Evolutionary conservation across 2,329 filamentous ascomycete genomes (phyloP), one percentile per base, ranked within the genome.

Genomic region (Colletotrichum camelliae): DNA sequence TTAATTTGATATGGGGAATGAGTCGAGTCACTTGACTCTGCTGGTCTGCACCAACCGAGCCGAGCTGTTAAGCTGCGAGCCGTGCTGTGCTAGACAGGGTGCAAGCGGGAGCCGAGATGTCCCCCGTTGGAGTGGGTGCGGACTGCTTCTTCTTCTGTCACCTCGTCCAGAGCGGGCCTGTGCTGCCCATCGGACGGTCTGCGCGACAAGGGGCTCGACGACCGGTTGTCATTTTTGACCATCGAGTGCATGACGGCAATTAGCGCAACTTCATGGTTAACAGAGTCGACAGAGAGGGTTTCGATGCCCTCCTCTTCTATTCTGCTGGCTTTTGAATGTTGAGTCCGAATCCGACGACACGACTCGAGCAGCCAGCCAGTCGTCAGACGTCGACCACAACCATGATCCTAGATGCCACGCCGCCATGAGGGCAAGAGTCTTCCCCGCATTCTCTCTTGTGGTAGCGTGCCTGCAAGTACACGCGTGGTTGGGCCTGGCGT

Each of bases 1-100:
- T 73, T 65, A 52, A 29, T 65, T 73, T 58, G 67, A 43, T 13
- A 21, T 37, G 70, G 24, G 21, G 27, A 74, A 15, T 61, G 57
- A 60, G 55, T 69, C 58, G 43, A 68, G 64, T 75, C 64, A 73
- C 70, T 65, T 69, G 70, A 74, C 74, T 68, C 9, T 60, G n/a
- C 4, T 27, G 39, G 37, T 24, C 62, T 65, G 58, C 70, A 29
- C 62, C 57, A 58, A 31, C 57, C 37, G 39, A 72, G 33, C 69
- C 55, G 69, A 57, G 55, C 52, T 71, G 67, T 52, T 48, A 43
- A 61, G 35, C 52, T 33, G 33, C 35, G 55, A 48, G 62, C 24
- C 37, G 35, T 66, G 62, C 62, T 66, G 37, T n/a, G 29, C 31
- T 21, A n/a, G 31, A 21, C 57, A 21, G 35, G 48, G 48, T 35